These are phyloP conservation scores for Rubia occidens DNA, from an alignment of 305 asterid species.

Conservation along the genomic window DNA sequence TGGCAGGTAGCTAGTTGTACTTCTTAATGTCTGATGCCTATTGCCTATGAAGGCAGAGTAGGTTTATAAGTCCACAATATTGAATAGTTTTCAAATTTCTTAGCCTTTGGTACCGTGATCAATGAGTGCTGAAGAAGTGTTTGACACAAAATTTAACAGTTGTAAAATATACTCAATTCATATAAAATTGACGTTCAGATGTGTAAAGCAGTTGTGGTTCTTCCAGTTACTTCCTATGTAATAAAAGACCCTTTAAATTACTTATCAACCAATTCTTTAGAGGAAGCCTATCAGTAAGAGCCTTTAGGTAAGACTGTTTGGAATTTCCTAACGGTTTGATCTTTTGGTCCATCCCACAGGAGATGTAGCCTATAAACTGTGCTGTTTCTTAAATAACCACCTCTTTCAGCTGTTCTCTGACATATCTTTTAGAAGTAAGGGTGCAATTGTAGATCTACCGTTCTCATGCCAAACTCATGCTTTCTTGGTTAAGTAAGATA, in stretches of 20 bases:
- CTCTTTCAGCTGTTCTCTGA: not conserved
- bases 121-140: no score
- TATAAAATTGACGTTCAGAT: not conserved
- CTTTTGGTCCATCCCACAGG: not conserved
- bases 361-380: not conserved
- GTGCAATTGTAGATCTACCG: not conserved
- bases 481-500: not conserved
- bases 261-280: not conserved
- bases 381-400: not conserved
- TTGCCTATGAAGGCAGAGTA: not conserved
- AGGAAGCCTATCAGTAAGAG: not conserved
- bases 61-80: not conserved
- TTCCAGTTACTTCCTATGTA: not conserved
- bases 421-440: not conserved
- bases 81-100: not conserved
- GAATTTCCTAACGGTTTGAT: not conserved
- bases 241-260: not conserved
- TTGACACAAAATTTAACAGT: not conserved
- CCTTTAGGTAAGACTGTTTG: not conserved
- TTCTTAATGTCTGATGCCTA: not conserved
- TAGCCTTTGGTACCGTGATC: no score
- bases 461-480: not conserved
- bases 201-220: slow-evolving; percentile 3
- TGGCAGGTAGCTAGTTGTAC: slow-evolving; percentile 42
- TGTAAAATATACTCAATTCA: not conserved